These are phyloP conservation scores for Tetrapisispora iriomotensis DNA, from an alignment of 805 yeast genomes.

Conservation along the genomic window DNA sequence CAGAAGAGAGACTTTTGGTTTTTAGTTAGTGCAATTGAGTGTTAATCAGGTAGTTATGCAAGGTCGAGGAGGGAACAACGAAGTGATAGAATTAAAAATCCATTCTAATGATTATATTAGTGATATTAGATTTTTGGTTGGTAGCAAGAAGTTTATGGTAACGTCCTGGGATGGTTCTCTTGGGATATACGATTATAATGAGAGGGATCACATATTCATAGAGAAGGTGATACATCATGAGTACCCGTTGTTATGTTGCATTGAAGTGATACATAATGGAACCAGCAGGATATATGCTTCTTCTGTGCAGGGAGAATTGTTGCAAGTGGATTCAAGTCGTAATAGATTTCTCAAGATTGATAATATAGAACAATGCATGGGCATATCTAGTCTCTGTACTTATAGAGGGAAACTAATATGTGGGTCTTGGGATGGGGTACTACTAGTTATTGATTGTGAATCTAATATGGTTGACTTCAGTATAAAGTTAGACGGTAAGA, in stretches of 20 bases:
- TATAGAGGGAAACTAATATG: slow-evolving; percentile 32
- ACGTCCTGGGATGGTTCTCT: slow-evolving; percentile 52
- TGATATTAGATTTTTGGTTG: slow-evolving; percentile 17
- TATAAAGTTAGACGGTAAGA: slow-evolving; percentile 7
- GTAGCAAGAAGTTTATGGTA: slow-evolving; percentile 33
- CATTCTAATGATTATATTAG: slow-evolving; percentile 22
- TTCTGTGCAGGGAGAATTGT: slow-evolving; percentile 45
- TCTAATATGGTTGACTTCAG: slow-evolving; percentile 8
- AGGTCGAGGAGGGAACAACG: neutral
- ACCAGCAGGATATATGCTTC: slow-evolving; percentile 34
- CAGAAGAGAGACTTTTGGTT: neutral
- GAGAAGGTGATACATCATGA: slow-evolving; percentile 5
- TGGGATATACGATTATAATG: slow-evolving; percentile 27
- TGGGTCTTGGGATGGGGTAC: slow-evolving; percentile 53
- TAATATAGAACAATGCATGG: slow-evolving; percentile 30
- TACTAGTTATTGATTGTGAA: slow-evolving; percentile 40
- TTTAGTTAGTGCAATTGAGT: no score
- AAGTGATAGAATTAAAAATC: slow-evolving; percentile 5
- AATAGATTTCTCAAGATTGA: slow-evolving; percentile 18
- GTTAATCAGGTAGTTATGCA: neutral
- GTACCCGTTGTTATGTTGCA: slow-evolving; percentile 14
- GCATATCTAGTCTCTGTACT: slow-evolving; percentile 27
- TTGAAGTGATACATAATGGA: neutral
- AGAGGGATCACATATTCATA: neutral
- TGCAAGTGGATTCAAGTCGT: slow-evolving; percentile 43